Evolutionary conservation across 2,329 filamentous ascomycete species (phyloP).

Genomic region (Periconia macrospinosa): DNA sequence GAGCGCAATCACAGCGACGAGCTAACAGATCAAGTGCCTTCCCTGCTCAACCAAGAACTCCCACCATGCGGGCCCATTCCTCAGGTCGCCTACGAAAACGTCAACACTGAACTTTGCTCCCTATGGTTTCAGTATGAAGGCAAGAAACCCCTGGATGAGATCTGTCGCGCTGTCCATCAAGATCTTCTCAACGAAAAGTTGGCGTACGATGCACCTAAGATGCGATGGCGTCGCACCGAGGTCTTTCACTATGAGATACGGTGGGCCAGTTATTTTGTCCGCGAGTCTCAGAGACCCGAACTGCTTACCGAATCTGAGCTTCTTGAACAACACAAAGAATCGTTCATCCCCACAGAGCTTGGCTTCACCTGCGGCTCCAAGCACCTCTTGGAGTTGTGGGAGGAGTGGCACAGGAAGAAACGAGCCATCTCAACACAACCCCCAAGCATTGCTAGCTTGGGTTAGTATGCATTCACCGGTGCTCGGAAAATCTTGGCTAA

Average conservation of each 20-base stretch:
- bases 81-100: slow-evolving; percentile 30
- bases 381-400: slow-evolving; percentile 17
- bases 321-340: slow-evolving; percentile 9
- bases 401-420: slow-evolving; percentile 23
- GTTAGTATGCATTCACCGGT: too few relatives aligned
- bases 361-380: not conserved
- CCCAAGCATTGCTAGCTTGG: not conserved
- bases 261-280: slow-evolving; percentile 30
- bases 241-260: slow-evolving; percentile 24
- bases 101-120: slow-evolving; percentile 18
- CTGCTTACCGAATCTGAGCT: slow-evolving; percentile 17
- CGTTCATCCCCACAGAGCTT: slow-evolving; percentile 16
- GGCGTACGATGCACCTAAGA: slow-evolving; percentile 1
- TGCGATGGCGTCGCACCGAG: slow-evolving; percentile 22
- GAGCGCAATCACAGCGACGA: not conserved
- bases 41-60: slow-evolving; percentile 23
- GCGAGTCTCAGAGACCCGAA: slow-evolving; percentile 17
- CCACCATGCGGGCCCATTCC: slow-evolving; percentile 23
- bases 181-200: slow-evolving; percentile 13
- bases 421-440: not conserved
- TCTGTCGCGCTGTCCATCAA: slow-evolving; percentile 13
- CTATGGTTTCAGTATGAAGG: slow-evolving; percentile 18
- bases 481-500: too few relatives aligned
- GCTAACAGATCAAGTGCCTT: slow-evolving; percentile 21
- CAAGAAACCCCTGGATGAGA: slow-evolving; percentile 2